These are phyloP conservation scores for Diplodia corticola DNA, from an alignment of 2,329 filamentous ascomycete species.

Conservation along the genomic window DNA sequence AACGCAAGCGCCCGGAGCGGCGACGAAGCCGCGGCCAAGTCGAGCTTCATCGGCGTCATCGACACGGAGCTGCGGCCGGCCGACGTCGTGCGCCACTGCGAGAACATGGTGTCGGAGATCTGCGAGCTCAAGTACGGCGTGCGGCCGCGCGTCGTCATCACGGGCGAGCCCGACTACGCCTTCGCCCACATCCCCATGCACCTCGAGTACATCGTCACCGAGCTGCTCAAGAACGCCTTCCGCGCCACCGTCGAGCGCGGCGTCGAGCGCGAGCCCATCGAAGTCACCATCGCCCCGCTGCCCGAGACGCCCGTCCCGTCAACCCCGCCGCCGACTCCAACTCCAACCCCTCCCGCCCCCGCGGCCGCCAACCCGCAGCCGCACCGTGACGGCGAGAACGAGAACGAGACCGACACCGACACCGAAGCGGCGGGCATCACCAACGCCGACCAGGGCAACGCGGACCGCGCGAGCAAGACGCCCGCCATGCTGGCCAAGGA, in stretches of 20 bases:
- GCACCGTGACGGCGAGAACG: slow-evolving; percentile 36
- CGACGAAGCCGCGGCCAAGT: slow-evolving; percentile 53
- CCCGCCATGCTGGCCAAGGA: background rate
- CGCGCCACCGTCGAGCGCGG: slow-evolving; percentile 85
- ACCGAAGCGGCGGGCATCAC: slow-evolving; percentile 34
- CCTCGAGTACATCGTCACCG: slow-evolving; percentile 94
- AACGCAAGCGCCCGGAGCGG: too few species aligned
- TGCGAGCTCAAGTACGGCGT: slow-evolving; percentile 96
- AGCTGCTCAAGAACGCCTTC: slow-evolving; percentile 95
- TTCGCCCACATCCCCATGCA: slow-evolving; percentile 96
- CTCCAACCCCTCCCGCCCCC: slow-evolving; percentile 28
- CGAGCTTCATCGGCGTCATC: slow-evolving; percentile 88
- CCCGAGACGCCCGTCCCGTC: slow-evolving; percentile 48
- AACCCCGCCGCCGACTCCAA: slow-evolving; percentile 14
- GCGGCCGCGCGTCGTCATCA: slow-evolving; percentile 75
- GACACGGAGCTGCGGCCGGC: slow-evolving; percentile 86
- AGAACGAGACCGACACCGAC: too few species aligned
- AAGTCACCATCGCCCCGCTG: slow-evolving; percentile 83
- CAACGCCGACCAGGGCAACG: slow-evolving; percentile 39
- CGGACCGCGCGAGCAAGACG: slow-evolving; percentile 33
- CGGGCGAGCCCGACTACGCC: slow-evolving; percentile 81
- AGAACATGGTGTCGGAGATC: slow-evolving; percentile 89
- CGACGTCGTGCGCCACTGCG: slow-evolving; percentile 78
- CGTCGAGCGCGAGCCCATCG: slow-evolving; percentile 77
- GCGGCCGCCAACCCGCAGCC: slow-evolving; percentile 32